Percentiles rank a stretch among this genome's conserved stretches.
Evolutionary conservation across 306 rosid species (phyloP).

Genomic region (Fragaria nilgerrensis): DNA sequence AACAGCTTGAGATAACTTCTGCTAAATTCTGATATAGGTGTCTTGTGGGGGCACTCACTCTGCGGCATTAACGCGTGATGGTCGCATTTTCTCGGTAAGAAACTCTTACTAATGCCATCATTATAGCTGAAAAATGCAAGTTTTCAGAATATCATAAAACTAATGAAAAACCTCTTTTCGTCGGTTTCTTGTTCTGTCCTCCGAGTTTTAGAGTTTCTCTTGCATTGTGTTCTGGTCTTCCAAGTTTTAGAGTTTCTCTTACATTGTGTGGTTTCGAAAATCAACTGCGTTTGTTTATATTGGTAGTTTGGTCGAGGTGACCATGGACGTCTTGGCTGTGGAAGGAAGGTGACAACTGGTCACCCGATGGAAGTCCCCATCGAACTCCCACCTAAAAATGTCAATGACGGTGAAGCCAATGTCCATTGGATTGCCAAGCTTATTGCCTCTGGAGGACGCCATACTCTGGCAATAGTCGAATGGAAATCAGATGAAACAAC

Average conservation of each 20-base stretch:
- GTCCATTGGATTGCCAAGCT: conserved; percentile 80
- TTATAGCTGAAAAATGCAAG: background rate
- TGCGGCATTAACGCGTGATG: conserved; percentile 80
- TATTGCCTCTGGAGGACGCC: conserved; percentile 96
- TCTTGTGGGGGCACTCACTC: conserved; percentile 99
- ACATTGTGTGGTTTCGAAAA: too few species aligned
- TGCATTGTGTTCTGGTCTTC: too few species aligned
- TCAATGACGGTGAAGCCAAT: conserved; percentile 25
- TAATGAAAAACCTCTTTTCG: too few species aligned
- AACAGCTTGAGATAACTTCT: background rate
- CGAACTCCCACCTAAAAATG: conserved; percentile 43
- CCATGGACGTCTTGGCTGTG: conserved; percentile 97
- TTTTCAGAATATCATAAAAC: too few species aligned
- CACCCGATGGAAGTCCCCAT: conserved; percentile 95
- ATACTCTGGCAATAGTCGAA: conserved; percentile 78
- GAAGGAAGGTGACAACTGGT: conserved; percentile 92
- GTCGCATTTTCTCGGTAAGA: conserved; percentile 85
- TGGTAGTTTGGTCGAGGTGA: conserved; percentile 94
- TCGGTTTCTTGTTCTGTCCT: background rate
- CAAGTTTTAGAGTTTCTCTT: background rate
- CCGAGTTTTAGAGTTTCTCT: background rate
- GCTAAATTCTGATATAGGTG: conserved; percentile 44
- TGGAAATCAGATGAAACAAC: conserved; percentile 54
- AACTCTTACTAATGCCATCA: background rate
- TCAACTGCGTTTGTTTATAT: background rate